A percentile compares a stretch with the other conserved stretches of the same genome.
These are phyloP conservation scores for Ascocoryne sarcoides DNA, from an alignment of 2,329 filamentous ascomycete genomes.

Conservation along the genomic window DNA sequence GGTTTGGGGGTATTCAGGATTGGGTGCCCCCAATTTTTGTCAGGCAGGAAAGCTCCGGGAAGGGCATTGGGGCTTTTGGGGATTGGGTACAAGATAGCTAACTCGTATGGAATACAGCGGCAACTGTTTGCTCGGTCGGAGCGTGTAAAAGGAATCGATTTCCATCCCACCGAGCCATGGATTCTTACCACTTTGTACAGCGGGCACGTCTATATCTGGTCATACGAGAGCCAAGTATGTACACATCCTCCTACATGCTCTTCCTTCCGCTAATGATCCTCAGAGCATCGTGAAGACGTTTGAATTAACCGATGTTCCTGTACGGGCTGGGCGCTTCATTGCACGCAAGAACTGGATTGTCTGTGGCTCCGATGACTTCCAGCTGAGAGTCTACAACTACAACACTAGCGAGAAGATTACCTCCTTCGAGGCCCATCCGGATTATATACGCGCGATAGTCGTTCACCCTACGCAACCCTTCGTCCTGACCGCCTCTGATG, in stretches of 20 bases:
- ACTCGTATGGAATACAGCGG: slow-evolving; percentile 45
- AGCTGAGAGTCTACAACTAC: slow-evolving; percentile 90
- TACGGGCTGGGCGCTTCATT: slow-evolving; percentile 92
- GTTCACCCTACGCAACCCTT: slow-evolving; percentile 95
- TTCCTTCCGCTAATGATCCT: slow-evolving; percentile 10
- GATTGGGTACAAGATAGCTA: no score
- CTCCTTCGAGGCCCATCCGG: slow-evolving; percentile 92
- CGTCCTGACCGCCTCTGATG: slow-evolving; percentile 91
- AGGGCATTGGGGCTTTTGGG: no score
- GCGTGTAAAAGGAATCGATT: slow-evolving; percentile 95
- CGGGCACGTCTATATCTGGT: slow-evolving; percentile 99
- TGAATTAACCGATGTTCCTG: slow-evolving; percentile 95
- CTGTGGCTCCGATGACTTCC: slow-evolving; percentile 89
- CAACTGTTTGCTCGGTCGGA: slow-evolving; percentile 84
- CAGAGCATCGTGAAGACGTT: slow-evolving; percentile 94
- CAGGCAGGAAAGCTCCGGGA: slow-evolving; percentile 10
- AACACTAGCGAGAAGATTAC: slow-evolving; percentile 99
- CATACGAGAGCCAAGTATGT: slow-evolving; percentile 76
- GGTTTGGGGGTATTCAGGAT: no score
- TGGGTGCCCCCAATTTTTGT: no score
- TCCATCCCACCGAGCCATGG: slow-evolving; percentile 95
- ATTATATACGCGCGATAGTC: slow-evolving; percentile 95
- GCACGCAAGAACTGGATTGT: slow-evolving; percentile 99
- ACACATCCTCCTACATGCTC: neutral
- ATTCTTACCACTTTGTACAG: slow-evolving; percentile 93